Conservation (phyloP, 768 basidiomycete genomes). For the Amanita jacksonii region DNA sequence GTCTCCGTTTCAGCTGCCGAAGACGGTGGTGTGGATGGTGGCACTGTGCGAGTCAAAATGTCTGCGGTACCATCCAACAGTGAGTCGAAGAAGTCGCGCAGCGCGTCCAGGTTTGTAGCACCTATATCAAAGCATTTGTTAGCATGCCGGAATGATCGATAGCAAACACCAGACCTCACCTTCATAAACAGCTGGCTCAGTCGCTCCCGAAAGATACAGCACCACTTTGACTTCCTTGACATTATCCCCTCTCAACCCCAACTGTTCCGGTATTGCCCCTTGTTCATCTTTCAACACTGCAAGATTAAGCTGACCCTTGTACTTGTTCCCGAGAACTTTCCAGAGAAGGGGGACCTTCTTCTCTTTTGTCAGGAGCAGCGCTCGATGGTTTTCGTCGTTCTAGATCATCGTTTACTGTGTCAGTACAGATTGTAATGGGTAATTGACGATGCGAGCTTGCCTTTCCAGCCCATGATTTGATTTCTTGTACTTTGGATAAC, state of each 20-base stretch:
- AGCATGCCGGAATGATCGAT: background rate
- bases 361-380: conserved; percentile 65
- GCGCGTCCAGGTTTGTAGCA: conserved; percentile 59
- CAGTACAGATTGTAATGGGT: background rate
- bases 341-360: conserved; percentile 71
- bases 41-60: conserved; percentile 29
- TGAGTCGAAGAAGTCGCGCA: conserved; percentile 66
- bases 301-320: conserved; percentile 50
- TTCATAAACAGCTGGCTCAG: conserved; percentile 50
- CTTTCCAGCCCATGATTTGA: conserved; percentile 59
- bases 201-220: conserved; percentile 55
- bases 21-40: too few relatives aligned
- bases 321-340: conserved; percentile 72
- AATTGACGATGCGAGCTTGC: conserved; percentile 30
- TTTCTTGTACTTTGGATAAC: conserved; percentile 44
- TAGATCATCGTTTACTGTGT: conserved; percentile 8
- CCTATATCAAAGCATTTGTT: conserved; percentile 29
- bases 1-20: too few relatives aligned
- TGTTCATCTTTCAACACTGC: conserved; percentile 58
- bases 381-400: conserved; percentile 37
- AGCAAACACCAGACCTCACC: conserved; percentile 30
- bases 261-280: conserved; percentile 42
- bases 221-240: conserved; percentile 63
- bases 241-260: conserved; percentile 53
- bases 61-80: conserved; percentile 61